These are phyloP conservation scores for Styphnolobium japonicum DNA, from an alignment of 306 rosid species.

Conservation along the genomic window DNA sequence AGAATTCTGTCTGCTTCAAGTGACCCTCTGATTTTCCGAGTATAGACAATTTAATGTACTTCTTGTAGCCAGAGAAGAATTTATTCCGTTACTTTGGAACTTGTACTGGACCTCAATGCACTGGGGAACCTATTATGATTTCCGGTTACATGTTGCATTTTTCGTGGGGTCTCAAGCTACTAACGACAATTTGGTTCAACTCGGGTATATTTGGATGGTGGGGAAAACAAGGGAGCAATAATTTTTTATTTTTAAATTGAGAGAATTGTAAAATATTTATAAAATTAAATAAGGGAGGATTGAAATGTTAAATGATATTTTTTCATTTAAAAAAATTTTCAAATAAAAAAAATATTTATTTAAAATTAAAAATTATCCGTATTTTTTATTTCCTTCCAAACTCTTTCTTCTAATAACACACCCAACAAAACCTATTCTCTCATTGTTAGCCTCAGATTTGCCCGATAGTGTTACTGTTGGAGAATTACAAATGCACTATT, in stretches of 20 bases:
- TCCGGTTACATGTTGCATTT: neutral
- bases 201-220: no score
- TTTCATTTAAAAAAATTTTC: no score
- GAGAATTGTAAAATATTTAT: no score
- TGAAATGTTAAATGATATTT: no score
- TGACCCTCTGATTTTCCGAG: neutral
- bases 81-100: neutral
- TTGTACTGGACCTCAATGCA: neutral
- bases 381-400: no score
- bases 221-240: no score
- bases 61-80: neutral
- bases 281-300: no score
- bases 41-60: constrained; percentile 6
- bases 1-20: neutral
- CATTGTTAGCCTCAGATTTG: neutral
- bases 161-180: neutral
- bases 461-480: neutral
- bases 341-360: no score
- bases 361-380: no score
- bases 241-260: no score
- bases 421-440: neutral
- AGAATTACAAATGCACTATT: neutral
- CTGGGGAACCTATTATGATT: neutral
- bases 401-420: no score
- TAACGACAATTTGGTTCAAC: neutral